Evolutionary conservation across 2,329 filamentous ascomycete genomes (phyloP).

Genomic region (Aspergillus calidoustus): DNA sequence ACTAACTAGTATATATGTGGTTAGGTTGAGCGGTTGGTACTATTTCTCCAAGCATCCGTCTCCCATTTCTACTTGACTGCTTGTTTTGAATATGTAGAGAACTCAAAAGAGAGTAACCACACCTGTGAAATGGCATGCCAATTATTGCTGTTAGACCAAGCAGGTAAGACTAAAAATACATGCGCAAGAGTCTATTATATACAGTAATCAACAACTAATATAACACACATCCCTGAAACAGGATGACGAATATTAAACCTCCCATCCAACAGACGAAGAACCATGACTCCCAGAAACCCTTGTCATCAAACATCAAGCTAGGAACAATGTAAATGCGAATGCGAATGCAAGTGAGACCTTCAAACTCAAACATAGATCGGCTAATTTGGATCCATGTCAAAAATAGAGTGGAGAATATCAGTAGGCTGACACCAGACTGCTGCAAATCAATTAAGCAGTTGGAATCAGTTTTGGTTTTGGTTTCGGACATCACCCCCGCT

Average conservation of each 20-base stretch:
- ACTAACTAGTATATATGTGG: too few relatives aligned
- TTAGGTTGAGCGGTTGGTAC: too few relatives aligned
- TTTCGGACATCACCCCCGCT: constrained; percentile 68
- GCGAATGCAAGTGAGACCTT: not conserved
- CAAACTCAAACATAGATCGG: not conserved
- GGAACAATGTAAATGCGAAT: not conserved
- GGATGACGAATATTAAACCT: not conserved
- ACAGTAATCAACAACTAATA: not conserved
- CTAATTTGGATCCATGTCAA: not conserved
- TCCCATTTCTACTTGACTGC: too few relatives aligned
- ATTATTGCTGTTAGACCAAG: not conserved
- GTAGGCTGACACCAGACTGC: not conserved
- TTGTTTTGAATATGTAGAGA: too few relatives aligned
- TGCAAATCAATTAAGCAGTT: not conserved
- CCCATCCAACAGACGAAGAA: not conserved
- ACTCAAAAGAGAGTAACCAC: not conserved
- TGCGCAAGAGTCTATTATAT: not conserved
- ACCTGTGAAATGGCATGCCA: not conserved
- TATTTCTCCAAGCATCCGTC: too few relatives aligned
- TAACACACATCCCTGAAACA: not conserved
- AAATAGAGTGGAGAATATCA: constrained; percentile 5
- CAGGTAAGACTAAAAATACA: not conserved
- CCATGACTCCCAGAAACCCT: not conserved
- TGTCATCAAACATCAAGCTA: not conserved
- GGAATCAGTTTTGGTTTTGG: constrained; percentile 21